Evolutionary conservation across 495 filamentous ascomycete species (phyloP).

Genomic region (Aspergillus coremiiformis): DNA sequence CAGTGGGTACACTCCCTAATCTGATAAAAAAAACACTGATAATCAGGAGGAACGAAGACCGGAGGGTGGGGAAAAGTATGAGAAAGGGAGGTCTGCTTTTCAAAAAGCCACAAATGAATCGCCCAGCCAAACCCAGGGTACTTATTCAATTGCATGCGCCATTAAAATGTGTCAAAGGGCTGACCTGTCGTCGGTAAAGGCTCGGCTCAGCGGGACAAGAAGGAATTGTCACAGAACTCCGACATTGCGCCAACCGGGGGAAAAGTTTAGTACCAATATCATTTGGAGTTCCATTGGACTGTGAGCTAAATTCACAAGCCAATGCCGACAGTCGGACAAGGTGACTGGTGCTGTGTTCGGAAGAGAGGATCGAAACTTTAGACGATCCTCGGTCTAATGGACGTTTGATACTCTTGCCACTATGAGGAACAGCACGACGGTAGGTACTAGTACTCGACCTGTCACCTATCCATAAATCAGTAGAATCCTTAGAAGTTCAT

Average conservation of each 20-base stretch:
- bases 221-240: constrained; percentile 10
- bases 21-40: not conserved
- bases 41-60: constrained; percentile 5
- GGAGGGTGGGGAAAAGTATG: not conserved
- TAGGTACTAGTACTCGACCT: too few species aligned
- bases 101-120: constrained; percentile 16
- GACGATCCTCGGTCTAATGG: constrained; percentile 42
- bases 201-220: constrained; percentile 39
- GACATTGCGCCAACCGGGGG: constrained; percentile 15
- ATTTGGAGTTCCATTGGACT: constrained; percentile 12
- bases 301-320: constrained; percentile 26
- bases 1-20: not conserved
- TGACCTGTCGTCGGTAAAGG: constrained; percentile 33
- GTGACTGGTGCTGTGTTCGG: constrained; percentile 29
- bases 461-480: constrained; percentile 1
- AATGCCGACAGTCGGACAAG: constrained; percentile 22
- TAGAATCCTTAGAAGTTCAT: not conserved
- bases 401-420: constrained; percentile 5
- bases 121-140: constrained; percentile 32
- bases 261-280: constrained; percentile 3
- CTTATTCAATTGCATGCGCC: constrained; percentile 22
- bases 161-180: constrained; percentile 30
- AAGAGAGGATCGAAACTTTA: constrained; percentile 34
- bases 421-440: constrained; percentile 1
- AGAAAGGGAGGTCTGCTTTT: not conserved